Conservation (phyloP, 176 grass and related monocot species). For the Oryza brachyantha region DNA sequence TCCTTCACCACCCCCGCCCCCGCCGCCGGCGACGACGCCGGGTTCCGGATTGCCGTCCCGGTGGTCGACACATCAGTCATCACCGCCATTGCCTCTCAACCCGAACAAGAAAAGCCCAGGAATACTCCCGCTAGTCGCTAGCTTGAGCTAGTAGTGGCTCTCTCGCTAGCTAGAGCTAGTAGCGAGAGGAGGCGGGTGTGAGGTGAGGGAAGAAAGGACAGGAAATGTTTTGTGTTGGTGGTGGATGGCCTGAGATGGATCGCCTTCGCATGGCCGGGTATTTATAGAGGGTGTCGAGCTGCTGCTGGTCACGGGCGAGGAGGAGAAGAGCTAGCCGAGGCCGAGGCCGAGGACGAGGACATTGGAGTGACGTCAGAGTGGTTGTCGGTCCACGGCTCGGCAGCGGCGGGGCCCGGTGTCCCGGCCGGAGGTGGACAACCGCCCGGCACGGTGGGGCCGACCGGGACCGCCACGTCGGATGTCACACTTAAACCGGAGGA, state of each 20-base stretch:
- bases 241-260: constrained; percentile 17
- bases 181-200: not conserved
- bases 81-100: constrained; percentile 55
- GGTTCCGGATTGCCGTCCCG: constrained; percentile 26
- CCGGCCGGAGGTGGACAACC: constrained; percentile 35
- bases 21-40: not conserved
- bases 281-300: constrained; percentile 44
- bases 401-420: constrained; percentile 58
- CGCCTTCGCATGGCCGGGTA: constrained; percentile 16
- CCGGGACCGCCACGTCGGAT: constrained; percentile 6
- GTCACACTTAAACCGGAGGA: not conserved
- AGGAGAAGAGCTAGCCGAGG: not conserved
- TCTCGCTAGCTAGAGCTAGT: constrained; percentile 6
- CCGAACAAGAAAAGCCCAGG: not conserved
- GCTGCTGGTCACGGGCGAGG: not conserved
- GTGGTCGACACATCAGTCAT: constrained; percentile 48
- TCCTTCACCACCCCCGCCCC: constrained; percentile 44
- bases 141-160: not conserved
- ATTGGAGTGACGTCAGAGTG: constrained; percentile 41
- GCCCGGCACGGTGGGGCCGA: constrained; percentile 50
- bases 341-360: too few relatives aligned
- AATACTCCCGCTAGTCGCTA: not conserved
- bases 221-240: constrained; percentile 39
- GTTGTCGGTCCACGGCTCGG: constrained; percentile 30
- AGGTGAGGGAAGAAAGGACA: not conserved